Evolutionary conservation across 805 yeast genomes (phyloP), one percentile per base, ranked within the genome.

Genomic region (Ogataea polymorpha): DNA sequence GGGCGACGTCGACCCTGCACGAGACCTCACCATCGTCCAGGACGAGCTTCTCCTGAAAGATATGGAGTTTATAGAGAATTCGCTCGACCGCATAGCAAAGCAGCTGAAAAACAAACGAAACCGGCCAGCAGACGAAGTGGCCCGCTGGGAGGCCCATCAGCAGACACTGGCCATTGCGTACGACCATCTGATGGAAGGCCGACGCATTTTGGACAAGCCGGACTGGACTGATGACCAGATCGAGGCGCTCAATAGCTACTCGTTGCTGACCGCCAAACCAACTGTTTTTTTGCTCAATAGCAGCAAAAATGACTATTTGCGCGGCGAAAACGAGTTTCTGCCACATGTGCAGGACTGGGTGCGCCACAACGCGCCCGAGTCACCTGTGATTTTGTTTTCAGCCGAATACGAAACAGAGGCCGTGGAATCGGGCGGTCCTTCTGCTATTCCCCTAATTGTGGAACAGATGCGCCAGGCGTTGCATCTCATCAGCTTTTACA

Each of bases 181-280:
- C 55, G 79, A 75, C 44, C 69, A 81, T 59, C 77, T 91, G 57
- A 82, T 93, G 72, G 78, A 71, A 43, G 97, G 96, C 48, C 80
- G 85, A 59, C 85, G 96, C 71, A 81, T 93, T 48, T 86, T 91
- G 54, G 90, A 88, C 60, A 50, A 50, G 59, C 85, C 81, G 54
- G 72, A 71, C 51, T 93, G 99, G 99, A 71, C 86, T 39, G 74
- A 82, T 48, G 89, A 87, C 70, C 96, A 93, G 71, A 91, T 93
- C 42, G 97, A 88, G 66, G 72, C 78, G 41, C 84, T 93, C 72
- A 93, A 93, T 77, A 56, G 76, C 43, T 85, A 90, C 85, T 77
- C 78, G 56, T 75, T 93, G 58, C 75, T 93, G 59, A 89, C 98
- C 11, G 96, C 99, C 50, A 93, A 93, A 70, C 96, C 98, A 50